Percentiles rank a stretch among this genome's conserved stretches.
phyloP scores from a whole-genome alignment of 1,284 basidiomycete genomes.

The Farysia itapuensis region DNA sequence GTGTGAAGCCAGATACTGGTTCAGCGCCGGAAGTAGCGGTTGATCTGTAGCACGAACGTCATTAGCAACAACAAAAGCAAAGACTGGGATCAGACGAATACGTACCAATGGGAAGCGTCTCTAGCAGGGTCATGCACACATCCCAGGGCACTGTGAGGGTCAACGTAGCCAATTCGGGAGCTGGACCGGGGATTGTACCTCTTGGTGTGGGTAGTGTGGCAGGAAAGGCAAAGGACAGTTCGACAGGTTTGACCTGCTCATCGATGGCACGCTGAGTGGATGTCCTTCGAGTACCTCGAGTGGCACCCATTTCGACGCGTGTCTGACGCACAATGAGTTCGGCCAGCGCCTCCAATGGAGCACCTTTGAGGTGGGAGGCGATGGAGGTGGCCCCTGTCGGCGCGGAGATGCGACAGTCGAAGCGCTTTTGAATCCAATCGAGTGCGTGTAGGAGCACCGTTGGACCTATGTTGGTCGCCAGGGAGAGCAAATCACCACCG shows the following conservation, averaged over 20 bases:
- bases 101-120: conserved; percentile 9
- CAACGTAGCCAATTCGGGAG: conserved; percentile 20
- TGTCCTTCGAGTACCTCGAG: conserved; percentile 6
- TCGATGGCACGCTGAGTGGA: conserved; percentile 8
- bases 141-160: conserved; percentile 41
- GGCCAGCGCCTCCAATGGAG: conserved; percentile 17
- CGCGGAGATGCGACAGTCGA: conserved; percentile 31
- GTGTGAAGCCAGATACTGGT: conserved; percentile 27
- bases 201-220: neutral
- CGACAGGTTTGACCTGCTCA: conserved; percentile 20
- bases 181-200: conserved; percentile 7
- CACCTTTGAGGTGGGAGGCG: conserved; percentile 11
- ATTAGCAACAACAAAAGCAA: too few species aligned
- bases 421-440: conserved; percentile 39
- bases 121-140: conserved; percentile 26
- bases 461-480: conserved; percentile 15
- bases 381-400: conserved; percentile 17
- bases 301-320: conserved; percentile 7
- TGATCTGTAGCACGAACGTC: conserved; percentile 11
- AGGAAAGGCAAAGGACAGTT: conserved; percentile 26
- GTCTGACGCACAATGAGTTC: conserved; percentile 31
- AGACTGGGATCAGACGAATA: too few species aligned
- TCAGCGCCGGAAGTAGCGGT: conserved; percentile 29
- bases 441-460: conserved; percentile 24
- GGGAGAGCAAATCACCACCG: conserved; percentile 2